Evolutionary conservation across 2,329 filamentous ascomycete genomes (phyloP), one percentile per base, ranked within the genome.

Genomic region (Colletotrichum higginsianum): DNA sequence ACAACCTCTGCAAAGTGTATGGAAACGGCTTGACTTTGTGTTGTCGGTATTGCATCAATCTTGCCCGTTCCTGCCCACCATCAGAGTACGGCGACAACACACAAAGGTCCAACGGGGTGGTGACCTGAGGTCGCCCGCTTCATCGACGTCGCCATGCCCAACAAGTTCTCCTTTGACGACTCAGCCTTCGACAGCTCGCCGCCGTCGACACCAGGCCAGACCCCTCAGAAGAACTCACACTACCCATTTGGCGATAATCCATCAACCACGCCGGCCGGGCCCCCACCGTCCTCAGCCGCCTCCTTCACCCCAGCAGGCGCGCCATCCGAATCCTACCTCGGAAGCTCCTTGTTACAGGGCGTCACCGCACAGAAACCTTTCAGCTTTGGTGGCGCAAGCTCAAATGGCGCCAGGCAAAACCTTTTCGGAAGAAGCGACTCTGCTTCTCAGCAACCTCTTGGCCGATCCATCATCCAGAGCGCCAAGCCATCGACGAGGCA

Each of bases 221-320:
- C 53, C 8, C 30, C 58, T 3, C 50, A 53, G 4, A 72, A 72
- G 46, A 26, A 42, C 16, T 70, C 62, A 8, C 76, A 80, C 52
- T 85, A 84, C 50, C 79, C 79, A 47, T 83, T 84, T 49, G 83
- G 79, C 71, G 82, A 85, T 11, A 81, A 84, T 61, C 86, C 87
- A 8, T 86, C 87, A 47, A 89, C 86, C 2, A 89, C 88, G 2
- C 87, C 88, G 6, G 85, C 84, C 21, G 87, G 84, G 0, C 84
- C 84, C 38, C 86, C 87, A 12, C 85, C 85, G 0, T 87, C 88
- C 38, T 86, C 87, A 9, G 83, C 84, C 11, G 84, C 84, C 5
- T 88, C 87, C 53, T 89, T 89, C 79, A 89, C 88, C 1, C 87
- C 88, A 1, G 83, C 84, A 18, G 89, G 89, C 67, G 87, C 87